A percentile compares a stretch with the other conserved stretches of the same genome.
Conservation (phyloP, 106 monocot species). For the Dendrobium chrysotoxum region DNA sequence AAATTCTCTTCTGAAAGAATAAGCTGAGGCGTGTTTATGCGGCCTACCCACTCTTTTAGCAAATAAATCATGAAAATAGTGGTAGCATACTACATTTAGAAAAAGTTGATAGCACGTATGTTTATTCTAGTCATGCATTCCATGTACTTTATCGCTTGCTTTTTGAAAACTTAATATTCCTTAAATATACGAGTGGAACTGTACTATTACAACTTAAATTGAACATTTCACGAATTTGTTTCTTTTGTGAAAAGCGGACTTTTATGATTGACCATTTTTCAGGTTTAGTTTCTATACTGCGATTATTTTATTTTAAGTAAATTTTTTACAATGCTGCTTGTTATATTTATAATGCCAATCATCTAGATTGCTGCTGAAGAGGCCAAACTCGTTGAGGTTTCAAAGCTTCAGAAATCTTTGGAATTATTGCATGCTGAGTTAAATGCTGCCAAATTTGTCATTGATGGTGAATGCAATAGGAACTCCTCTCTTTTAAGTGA, state of each 20-base stretch:
- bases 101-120: too few species aligned
- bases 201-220: neutral
- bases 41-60: too few species aligned
- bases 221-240: neutral
- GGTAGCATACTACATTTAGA: too few species aligned
- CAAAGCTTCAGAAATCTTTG: constrained; percentile 62
- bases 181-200: neutral
- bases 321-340: neutral
- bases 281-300: neutral
- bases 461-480: constrained; percentile 40
- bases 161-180: neutral
- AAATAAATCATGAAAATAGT: too few species aligned
- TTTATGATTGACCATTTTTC: neutral
- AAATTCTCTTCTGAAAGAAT: too few species aligned
- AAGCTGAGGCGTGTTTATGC: too few species aligned
- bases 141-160: neutral
- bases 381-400: constrained; percentile 50
- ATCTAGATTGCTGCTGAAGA: constrained; percentile 73
- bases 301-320: neutral
- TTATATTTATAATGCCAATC: neutral
- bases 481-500: constrained; percentile 37
- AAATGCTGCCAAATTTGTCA: constrained; percentile 34
- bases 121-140: neutral
- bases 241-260: neutral
- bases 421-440: constrained; percentile 44